Evolutionary conservation across 1,139 yeast species (phyloP), one percentile per base, ranked within the genome.

Genomic region (Lodderomyces jiufengensis): DNA sequence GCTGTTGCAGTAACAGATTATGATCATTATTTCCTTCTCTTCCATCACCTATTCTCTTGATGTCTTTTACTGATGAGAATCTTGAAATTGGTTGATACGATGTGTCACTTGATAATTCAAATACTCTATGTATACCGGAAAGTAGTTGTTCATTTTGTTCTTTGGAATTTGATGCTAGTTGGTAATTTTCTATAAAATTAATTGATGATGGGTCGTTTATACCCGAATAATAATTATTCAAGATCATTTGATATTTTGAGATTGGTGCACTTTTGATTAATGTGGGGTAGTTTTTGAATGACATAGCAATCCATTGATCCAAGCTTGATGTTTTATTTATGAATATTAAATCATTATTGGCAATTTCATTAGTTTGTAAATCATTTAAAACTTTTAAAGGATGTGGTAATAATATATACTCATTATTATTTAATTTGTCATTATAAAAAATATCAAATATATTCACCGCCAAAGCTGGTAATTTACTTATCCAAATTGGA

Each of bases 271-370:
- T 76, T 42, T 79, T 78, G 14, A 90, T 88, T 35, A 88, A 58
- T 0, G 94, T 79, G 0, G 97, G 96, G 51, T 81, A 90, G 48
- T 80, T 73, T 20, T 59, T 56, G 45, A 80, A 84, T 22, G 95
- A 84, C 75, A 90, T 71, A 9, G 96, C 97, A 63, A 76, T 86
- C 96, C 96, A 88, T 34, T 85, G 82, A 24, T 57, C 47, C 4
- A 80, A 78, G 37, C 70, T 70, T 9, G 71, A 64, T 0, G 92
- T 82, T 43, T 72, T 68, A 44, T 83, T 86, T 15, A 88, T 65
- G 52, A 78, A 87, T 2, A 88, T 70, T 36, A 66, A 49, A 41
- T 67, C 66, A 27, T 49, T 46, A 16, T 53, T 42, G 3, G 51
- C 39, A 16, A 51, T 54, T 10, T 55, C 51, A n/a, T 54, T 51